phyloP scores from a whole-genome alignment of 108 stramenopile genomes.

The Aurantiochytrium sp. region DNA sequence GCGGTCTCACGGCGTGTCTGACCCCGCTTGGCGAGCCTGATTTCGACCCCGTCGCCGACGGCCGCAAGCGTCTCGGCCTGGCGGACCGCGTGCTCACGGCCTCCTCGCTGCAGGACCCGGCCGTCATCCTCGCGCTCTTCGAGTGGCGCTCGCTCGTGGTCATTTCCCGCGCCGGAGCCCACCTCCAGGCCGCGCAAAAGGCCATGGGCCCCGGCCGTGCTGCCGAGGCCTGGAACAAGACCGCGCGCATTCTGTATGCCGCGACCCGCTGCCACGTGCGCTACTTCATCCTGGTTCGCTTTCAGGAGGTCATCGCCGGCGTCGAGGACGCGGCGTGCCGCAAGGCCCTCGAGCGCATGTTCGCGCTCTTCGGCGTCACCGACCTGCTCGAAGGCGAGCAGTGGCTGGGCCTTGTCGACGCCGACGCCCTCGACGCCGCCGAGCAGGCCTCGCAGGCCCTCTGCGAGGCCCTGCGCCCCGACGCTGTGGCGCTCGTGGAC shows the following conservation, averaged over 20 bases:
- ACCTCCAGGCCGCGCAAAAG: not conserved
- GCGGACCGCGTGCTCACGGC: not conserved
- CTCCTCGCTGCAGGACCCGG: not conserved
- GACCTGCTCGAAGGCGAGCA: slow-evolving; percentile 22
- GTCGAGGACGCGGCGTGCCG: slow-evolving; percentile 6
- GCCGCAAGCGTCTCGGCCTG: not conserved
- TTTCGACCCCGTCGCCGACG: not conserved
- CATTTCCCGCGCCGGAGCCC: not conserved
- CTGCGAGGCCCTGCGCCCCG: not conserved
- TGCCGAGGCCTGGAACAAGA: not conserved
- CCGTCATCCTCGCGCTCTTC: not conserved
- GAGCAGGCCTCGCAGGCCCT: not conserved
- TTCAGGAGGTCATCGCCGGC: not conserved
- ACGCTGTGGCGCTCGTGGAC: not conserved
- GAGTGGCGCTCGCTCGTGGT: not conserved
- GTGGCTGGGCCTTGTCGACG: not conserved
- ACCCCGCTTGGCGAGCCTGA: not conserved
- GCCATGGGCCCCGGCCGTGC: not conserved
- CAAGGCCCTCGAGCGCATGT: not conserved
- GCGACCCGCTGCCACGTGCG: slow-evolving; percentile 6
- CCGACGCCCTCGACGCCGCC: not conserved
- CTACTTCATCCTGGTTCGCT: not conserved
- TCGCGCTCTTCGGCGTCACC: not conserved
- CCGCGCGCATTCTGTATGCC: not conserved
- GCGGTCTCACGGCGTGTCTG: not conserved